Percentiles rank a stretch among this genome's conserved stretches.
These are phyloP conservation scores for Polyporus arcularius DNA, from an alignment of 768 basidiomycete genomes.

Conservation along the genomic window DNA sequence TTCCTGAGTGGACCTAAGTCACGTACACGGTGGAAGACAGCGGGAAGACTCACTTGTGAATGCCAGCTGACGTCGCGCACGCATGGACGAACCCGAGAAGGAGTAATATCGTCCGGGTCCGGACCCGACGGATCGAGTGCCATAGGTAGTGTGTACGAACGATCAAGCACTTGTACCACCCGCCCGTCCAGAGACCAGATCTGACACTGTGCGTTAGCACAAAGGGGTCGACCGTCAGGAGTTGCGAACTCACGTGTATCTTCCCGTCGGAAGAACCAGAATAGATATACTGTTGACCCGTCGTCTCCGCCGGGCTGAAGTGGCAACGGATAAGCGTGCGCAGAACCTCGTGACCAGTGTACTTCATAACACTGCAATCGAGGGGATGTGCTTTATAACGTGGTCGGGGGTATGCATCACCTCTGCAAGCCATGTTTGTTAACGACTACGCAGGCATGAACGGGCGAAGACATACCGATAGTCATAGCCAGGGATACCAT, in stretches of 20 bases:
- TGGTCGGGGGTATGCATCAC: slow-evolving; percentile 66
- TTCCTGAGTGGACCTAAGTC: slow-evolving; percentile 47
- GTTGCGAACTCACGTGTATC: slow-evolving; percentile 63
- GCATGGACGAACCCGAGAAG: slow-evolving; percentile 42
- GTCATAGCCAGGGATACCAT: slow-evolving; percentile 68
- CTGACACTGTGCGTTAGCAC: slow-evolving; percentile 39
- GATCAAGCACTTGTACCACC: slow-evolving; percentile 81
- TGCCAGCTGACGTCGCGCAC: slow-evolving; percentile 98
- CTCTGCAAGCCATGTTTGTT: slow-evolving; percentile 39
- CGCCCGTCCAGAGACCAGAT: slow-evolving; percentile 95
- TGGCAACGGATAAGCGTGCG: slow-evolving; percentile 94
- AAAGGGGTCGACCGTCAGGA: not conserved
- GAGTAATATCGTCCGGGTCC: slow-evolving; percentile 40
- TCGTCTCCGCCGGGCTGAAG: slow-evolving; percentile 92
- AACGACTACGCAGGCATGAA: not conserved
- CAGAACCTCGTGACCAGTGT: slow-evolving; percentile 87
- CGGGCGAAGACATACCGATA: slow-evolving; percentile 62
- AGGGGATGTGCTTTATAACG: slow-evolving; percentile 68
- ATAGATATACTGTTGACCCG: slow-evolving; percentile 91
- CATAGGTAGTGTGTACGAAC: slow-evolving; percentile 70
- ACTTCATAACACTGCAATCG: slow-evolving; percentile 96
- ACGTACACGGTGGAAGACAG: not conserved
- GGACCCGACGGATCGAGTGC: slow-evolving; percentile 70
- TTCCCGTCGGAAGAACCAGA: slow-evolving; percentile 87
- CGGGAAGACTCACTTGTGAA: slow-evolving; percentile 53